phyloP scores from a whole-genome alignment of 2,329 filamentous ascomycete genomes.

The Alternaria consortialis region DNA sequence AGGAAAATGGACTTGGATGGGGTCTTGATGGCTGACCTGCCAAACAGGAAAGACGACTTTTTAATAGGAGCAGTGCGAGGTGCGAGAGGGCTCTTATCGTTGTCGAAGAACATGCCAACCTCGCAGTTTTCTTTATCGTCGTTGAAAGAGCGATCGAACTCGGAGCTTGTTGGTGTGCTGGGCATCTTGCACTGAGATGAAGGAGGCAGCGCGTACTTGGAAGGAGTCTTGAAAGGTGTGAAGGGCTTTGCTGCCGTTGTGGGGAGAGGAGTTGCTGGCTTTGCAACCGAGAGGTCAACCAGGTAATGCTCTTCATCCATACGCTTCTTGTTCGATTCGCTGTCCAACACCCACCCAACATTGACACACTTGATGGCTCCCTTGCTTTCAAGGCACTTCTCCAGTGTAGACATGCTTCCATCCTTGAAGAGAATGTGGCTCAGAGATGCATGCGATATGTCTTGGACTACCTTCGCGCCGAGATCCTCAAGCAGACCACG shows the following conservation, averaged over 20 bases:
- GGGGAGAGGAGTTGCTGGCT: slow-evolving; percentile 30
- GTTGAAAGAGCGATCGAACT: slow-evolving; percentile 40
- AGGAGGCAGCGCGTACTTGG: slow-evolving; percentile 35
- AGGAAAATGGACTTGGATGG: slow-evolving; percentile 60
- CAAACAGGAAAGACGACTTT: slow-evolving; percentile 34
- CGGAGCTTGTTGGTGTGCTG: slow-evolving; percentile 38
- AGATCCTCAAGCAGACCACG: slow-evolving; percentile 80
- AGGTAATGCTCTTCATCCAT: slow-evolving; percentile 46
- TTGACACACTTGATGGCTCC: slow-evolving; percentile 86
- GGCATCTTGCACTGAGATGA: slow-evolving; percentile 35
- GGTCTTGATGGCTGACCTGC: slow-evolving; percentile 59
- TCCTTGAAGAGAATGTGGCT: slow-evolving; percentile 94
- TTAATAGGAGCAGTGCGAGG: slow-evolving; percentile 46
- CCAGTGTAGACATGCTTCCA: slow-evolving; percentile 78
- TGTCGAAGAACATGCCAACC: slow-evolving; percentile 50
- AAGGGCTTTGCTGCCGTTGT: slow-evolving; percentile 32
- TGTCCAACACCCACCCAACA: slow-evolving; percentile 84
- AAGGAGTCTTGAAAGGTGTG: slow-evolving; percentile 46
- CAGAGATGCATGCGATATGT: slow-evolving; percentile 74
- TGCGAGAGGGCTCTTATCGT: slow-evolving; percentile 55
- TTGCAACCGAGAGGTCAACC: slow-evolving; percentile 39
- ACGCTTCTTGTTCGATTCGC: slow-evolving; percentile 46
- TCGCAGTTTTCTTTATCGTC: slow-evolving; percentile 49
- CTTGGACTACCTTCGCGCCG: slow-evolving; percentile 79
- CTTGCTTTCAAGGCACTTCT: slow-evolving; percentile 77